These are phyloP conservation scores for Leccinellum albellum DNA, from an alignment of 768 basidiomycete species.

Conservation along the genomic window DNA sequence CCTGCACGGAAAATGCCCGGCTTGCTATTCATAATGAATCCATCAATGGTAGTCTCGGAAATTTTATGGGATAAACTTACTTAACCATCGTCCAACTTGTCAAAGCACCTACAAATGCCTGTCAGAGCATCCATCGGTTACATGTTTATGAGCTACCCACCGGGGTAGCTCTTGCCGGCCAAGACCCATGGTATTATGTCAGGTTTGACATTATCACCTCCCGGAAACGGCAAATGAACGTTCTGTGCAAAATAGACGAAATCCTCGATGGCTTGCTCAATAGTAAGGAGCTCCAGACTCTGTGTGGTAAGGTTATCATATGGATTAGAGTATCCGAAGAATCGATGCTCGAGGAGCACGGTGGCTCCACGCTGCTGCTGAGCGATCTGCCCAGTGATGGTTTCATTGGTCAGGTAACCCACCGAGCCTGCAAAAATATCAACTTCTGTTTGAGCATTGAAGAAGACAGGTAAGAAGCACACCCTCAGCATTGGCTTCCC, in stretches of 20 bases:
- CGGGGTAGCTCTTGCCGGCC: constrained; percentile 42
- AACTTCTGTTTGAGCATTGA: too few relatives aligned
- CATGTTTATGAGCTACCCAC: constrained; percentile 3
- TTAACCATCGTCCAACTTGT: constrained; percentile 69
- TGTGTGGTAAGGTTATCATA: constrained; percentile 54
- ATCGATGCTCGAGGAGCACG: constrained; percentile 68
- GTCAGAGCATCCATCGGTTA: background rate
- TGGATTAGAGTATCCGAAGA: constrained; percentile 73
- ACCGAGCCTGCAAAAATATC: constrained; percentile 22
- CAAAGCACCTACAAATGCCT: constrained; percentile 30
- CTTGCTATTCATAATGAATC: constrained; percentile 26
- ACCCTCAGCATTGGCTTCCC: constrained; percentile 57
- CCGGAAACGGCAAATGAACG: constrained; percentile 63
- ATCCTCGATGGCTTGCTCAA: constrained; percentile 74
- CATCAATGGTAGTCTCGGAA: background rate
- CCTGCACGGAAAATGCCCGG: constrained; percentile 40
- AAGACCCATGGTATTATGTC: constrained; percentile 43
- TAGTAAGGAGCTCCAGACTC: constrained; percentile 58
- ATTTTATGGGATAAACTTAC: constrained; percentile 32
- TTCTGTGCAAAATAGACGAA: constrained; percentile 67
- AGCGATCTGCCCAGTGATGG: constrained; percentile 62
- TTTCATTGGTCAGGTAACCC: constrained; percentile 58
- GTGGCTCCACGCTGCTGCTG: constrained; percentile 62
- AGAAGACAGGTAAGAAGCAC: too few relatives aligned
- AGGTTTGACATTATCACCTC: constrained; percentile 59